These are phyloP conservation scores for Telopea speciosissima DNA, from an alignment of 177 flowering plant genomes.

Conservation along the genomic window DNA sequence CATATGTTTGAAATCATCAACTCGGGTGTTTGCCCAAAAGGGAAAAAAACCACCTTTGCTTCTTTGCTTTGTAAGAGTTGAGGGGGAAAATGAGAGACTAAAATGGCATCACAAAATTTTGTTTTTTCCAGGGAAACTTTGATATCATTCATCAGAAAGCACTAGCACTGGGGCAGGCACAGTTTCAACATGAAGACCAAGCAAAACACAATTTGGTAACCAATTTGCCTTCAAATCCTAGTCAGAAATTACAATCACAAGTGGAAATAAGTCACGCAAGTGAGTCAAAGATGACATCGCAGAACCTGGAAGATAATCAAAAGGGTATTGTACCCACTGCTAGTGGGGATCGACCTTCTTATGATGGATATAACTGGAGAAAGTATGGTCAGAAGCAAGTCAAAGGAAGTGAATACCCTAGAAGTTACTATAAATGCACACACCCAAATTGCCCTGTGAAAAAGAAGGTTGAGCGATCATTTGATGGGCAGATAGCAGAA, in stretches of 20 bases:
- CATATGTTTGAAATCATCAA: neutral
- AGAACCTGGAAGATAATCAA: constrained; percentile 30
- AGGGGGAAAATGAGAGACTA: neutral
- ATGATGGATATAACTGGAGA: constrained; percentile 96
- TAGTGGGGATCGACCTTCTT: constrained; percentile 56
- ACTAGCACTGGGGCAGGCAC: constrained; percentile 23
- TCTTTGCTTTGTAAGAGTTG: neutral
- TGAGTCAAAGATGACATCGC: constrained; percentile 18
- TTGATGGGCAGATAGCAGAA: constrained; percentile 86
- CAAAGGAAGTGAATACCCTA: constrained; percentile 91
- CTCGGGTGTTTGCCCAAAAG: too few relatives aligned
- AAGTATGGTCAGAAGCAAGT: constrained; percentile 99
- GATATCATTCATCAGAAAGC: constrained; percentile 26
- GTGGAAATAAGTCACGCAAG: constrained; percentile 17
- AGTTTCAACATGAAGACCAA: constrained; percentile 25
- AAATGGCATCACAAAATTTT: constrained; percentile 1
- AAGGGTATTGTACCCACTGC: constrained; percentile 23
- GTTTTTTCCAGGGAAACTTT: constrained; percentile 47
- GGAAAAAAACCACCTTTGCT: neutral
- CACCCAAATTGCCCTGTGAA: constrained; percentile 88
- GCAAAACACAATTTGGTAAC: constrained; percentile 21
- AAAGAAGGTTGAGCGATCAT: constrained; percentile 88
- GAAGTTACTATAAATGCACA: constrained; percentile 96
- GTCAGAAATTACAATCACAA: constrained; percentile 13
- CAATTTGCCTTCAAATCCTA: constrained; percentile 22